Conservation (phyloP, 805 yeast genomes). For the Candida tammaniensis region DNA sequence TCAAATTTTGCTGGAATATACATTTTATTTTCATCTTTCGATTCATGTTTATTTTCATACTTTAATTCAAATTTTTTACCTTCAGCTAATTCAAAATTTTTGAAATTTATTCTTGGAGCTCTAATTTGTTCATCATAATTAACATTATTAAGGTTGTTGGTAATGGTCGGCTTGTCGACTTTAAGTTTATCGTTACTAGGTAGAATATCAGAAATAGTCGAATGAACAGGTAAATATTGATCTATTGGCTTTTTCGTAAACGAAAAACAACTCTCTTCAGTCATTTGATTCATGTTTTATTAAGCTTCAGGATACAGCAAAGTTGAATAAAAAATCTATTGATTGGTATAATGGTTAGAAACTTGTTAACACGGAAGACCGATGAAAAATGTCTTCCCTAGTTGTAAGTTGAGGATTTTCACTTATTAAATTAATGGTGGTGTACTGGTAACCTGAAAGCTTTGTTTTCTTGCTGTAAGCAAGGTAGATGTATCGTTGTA, state of each 20-base stretch:
- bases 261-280: too few relatives aligned
- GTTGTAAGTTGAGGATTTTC: too few relatives aligned
- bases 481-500: too few relatives aligned
- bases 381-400: too few relatives aligned
- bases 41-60: background rate
- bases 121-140: conserved; percentile 55
- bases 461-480: too few relatives aligned
- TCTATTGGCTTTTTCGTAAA: conserved; percentile 30
- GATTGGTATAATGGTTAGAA: too few relatives aligned
- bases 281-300: too few relatives aligned
- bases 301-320: too few relatives aligned
- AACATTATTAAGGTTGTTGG: conserved; percentile 16
- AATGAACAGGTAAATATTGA: conserved; percentile 14
- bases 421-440: too few relatives aligned
- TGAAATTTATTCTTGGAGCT: conserved; percentile 43
- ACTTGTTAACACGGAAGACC: too few relatives aligned
- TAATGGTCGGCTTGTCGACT: background rate
- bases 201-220: conserved; percentile 26
- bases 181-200: conserved; percentile 10
- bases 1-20: conserved; percentile 47
- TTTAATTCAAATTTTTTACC: background rate
- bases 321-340: too few relatives aligned
- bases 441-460: too few relatives aligned
- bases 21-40: background rate
- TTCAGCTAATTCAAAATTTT: conserved; percentile 4